These are phyloP conservation scores for Xanthoconium separans DNA, from an alignment of 1,284 basidiomycete species.

Conservation along the genomic window DNA sequence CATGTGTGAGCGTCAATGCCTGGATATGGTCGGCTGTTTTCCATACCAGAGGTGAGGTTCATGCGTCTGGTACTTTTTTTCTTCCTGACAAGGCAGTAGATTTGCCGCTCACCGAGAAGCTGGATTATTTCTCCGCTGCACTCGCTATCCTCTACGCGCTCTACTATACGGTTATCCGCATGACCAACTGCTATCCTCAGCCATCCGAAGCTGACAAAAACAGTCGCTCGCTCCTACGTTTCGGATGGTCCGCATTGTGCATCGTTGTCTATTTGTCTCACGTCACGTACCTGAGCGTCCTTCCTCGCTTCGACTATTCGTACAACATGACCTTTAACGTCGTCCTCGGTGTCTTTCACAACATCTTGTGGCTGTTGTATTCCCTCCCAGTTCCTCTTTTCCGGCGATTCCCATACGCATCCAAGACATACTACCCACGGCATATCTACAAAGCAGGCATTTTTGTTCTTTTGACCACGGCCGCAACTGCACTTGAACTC, in stretches of 20 bases:
- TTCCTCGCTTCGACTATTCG: constrained; percentile 88
- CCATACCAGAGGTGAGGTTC: constrained; percentile 78
- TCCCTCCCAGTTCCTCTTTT: constrained; percentile 52
- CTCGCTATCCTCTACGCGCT: constrained; percentile 76
- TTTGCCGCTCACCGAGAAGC: constrained; percentile 78
- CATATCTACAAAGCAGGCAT: constrained; percentile 56
- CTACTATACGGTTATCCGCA: constrained; percentile 73
- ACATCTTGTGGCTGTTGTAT: constrained; percentile 83
- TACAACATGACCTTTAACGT: constrained; percentile 95
- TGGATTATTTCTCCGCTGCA: constrained; percentile 96
- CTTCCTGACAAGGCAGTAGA: constrained; percentile 48
- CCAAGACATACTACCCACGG: constrained; percentile 53
- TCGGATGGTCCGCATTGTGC: constrained; percentile 48
- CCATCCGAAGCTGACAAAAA: constrained; percentile 17
- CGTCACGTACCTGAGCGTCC: constrained; percentile 73
- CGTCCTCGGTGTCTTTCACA: constrained; percentile 74
- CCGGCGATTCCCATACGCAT: constrained; percentile 51
- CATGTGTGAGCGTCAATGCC: constrained; percentile 78
- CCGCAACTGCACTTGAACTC: constrained; percentile 81
- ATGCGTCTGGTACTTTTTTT: neutral
- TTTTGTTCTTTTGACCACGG: constrained; percentile 71
- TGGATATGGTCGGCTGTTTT: constrained; percentile 95
- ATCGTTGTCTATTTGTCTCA: constrained; percentile 60
- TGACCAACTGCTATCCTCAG: constrained; percentile 70
- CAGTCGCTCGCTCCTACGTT: constrained; percentile 13